phyloP scores from a whole-genome alignment of 352 stramenopile genomes.

The Globisporangium takayamanum region DNA sequence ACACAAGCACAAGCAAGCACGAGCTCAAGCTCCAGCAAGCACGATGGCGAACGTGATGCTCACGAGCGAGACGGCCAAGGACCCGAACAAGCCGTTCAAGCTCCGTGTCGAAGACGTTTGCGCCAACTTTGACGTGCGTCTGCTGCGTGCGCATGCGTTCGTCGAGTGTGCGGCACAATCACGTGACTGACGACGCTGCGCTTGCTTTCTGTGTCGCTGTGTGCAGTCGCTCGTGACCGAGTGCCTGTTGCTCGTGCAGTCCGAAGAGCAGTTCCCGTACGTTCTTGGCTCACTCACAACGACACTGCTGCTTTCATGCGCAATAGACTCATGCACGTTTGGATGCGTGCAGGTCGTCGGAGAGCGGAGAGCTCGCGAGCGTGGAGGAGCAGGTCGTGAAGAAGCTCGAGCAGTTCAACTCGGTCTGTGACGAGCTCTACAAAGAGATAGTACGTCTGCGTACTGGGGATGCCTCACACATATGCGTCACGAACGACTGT shows the following conservation, averaged over 20 bases:
- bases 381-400: slow-evolving; percentile 77
- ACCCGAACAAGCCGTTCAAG: slow-evolving; percentile 86
- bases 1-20: neutral
- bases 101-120: slow-evolving; percentile 82
- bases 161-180: neutral
- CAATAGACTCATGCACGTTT: neutral
- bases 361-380: slow-evolving; percentile 24
- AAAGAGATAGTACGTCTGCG: slow-evolving; percentile 73
- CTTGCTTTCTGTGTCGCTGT: neutral
- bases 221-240: slow-evolving; percentile 62
- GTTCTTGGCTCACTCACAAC: slow-evolving; percentile 5
- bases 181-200: neutral
- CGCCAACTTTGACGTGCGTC: slow-evolving; percentile 69
- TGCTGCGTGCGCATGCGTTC: neutral
- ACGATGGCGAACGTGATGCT: slow-evolving; percentile 85
- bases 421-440: slow-evolving; percentile 83
- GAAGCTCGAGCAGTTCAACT: slow-evolving; percentile 87
- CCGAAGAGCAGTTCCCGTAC: slow-evolving; percentile 64
- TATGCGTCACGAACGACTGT: too few species aligned
- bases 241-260: slow-evolving; percentile 70
- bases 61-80: slow-evolving; percentile 82
- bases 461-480: neutral
- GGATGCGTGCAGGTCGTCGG: slow-evolving; percentile 14
- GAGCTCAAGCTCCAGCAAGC: neutral
- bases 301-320: neutral